Base-by-base conservation (phyloP, 805 yeast species). In the Spathaspora boniae region DNA sequence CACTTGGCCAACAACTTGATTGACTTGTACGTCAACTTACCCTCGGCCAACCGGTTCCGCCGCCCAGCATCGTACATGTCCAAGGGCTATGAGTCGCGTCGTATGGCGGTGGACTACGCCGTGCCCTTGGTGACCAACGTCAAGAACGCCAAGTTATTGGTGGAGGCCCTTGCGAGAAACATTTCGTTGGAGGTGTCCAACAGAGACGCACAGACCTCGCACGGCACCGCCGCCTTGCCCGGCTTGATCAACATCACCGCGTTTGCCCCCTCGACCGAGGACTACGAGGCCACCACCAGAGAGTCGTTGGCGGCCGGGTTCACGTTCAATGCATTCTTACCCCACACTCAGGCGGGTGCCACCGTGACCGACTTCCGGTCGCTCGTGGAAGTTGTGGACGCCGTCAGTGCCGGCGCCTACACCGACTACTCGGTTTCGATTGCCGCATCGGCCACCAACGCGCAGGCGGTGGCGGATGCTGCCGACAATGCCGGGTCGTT, bases 41-140 rank as follows among this genome's bases (percentile, higher is more conserved):
- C 99, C 43, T 89, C 98, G 43, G 73, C 95, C 31, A 93, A 93
- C 75, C 77, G 96, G 60, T 93, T 86, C 80, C 85, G 99, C 62
- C 86, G 99, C 67, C 99, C 99, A 43, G 97, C 99, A 37, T 84
- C 91, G 43, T 93, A 93, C 68, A 87, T 93, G 74, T 86, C 96
- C 19, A 88, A 86, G 70, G 99, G 99, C 61, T 93, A 93, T 75
- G 81, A 78, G 64, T 86, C 98, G 30, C 94, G 99, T 76, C 93
- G 99, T 74, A 86, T 93, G 98, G 98, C 99, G 49, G 97, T 93
- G 47, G 99, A 93, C 67, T 94, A 86, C 62, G 89, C 97, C 34
- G 88, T 93, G 58, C 99, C 99, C 34, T 74, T 93, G 60, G 96
- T 93, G 33, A 93, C 99, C 46, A 93, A 93, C 58, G 98, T 93